Evolutionary conservation across 306 rosid species (phyloP), one percentile per base, ranked within the genome.

Genomic region (Trifolium dubium): DNA sequence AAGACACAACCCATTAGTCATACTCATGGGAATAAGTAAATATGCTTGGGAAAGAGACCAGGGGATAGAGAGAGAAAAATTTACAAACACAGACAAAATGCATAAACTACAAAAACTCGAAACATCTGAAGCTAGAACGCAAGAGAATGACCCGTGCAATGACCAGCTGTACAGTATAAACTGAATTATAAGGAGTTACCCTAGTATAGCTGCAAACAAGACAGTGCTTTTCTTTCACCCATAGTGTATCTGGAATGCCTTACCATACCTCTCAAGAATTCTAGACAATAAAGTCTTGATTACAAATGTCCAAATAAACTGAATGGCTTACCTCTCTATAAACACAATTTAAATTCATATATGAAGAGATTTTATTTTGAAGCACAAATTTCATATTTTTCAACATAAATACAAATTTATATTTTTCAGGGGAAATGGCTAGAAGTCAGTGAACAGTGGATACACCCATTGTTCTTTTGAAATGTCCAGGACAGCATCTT

Each of bases 81-180:
- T 14, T 29, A 41, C 47, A 39, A 1, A 10, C 23, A 69, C 4
- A 50, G 31, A 17, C 37, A 51, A 59, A 49, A 34, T 66, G 56
- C 71, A 32, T 58, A 58, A 62, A 58, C 64, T 8, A 44, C 61
- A 31, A 77, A 39, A 69, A 31, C 56, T 23, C 31, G 13, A 37
- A 37, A 63, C 8, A 43, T 4, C 37, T 61, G 19, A 74, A 61
- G 63, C 29, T 74, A 31, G 71, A 55, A 70, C 15, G 67, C 51
- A 41, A 19, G 41, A 53, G 32, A 63, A 46, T 40, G 67, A 17
- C n/a, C 71, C 12, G 11, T 47, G 68, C 63, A 70, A 63, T 40
- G 60, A 18, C 54, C 58, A 50, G 18, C 54, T 47, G 41, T 70
- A 41, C 30, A 34, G 51, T 31, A 17, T 6, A 72, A 34, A 65